phyloP scores from a whole-genome alignment of 306 rosid genomes.

The Dalbergia oliveri region DNA sequence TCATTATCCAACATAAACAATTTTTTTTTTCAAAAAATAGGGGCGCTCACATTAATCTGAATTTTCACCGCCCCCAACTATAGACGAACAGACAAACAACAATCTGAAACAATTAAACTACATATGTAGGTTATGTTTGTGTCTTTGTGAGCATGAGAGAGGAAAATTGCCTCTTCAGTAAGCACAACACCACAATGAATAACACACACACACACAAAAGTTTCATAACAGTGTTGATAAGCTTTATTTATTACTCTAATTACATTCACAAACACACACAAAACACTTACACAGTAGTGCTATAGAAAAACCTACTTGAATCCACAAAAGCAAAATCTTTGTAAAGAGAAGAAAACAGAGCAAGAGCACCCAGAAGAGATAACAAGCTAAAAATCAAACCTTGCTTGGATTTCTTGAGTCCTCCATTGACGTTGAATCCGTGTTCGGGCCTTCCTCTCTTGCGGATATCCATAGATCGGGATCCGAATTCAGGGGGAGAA shows the following conservation, averaged over 20 bases:
- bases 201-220: neutral
- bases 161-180: constrained; percentile 2
- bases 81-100: neutral
- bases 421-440: constrained; percentile 65
- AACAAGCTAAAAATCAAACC: constrained; percentile 47
- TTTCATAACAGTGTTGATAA: neutral
- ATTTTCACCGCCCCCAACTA: constrained; percentile 26
- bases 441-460: constrained; percentile 73
- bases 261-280: neutral
- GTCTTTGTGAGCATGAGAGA: neutral
- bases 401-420: constrained; percentile 70
- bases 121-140: constrained; percentile 12
- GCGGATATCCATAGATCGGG: constrained; percentile 72
- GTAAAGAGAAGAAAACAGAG: neutral
- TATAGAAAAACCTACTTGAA: neutral
- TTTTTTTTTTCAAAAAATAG: neutral
- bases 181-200: constrained; percentile 7
- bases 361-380: neutral
- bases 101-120: constrained; percentile 7
- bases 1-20: neutral
- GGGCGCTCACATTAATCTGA: neutral
- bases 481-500: constrained; percentile 41
- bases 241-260: neutral
- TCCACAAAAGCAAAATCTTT: constrained; percentile 4
- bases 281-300: neutral